Percentiles rank a stretch among this genome's conserved stretches.
Evolutionary conservation across 768 basidiomycete genomes (phyloP).

Genomic region (Rhizopogon roseolus): DNA sequence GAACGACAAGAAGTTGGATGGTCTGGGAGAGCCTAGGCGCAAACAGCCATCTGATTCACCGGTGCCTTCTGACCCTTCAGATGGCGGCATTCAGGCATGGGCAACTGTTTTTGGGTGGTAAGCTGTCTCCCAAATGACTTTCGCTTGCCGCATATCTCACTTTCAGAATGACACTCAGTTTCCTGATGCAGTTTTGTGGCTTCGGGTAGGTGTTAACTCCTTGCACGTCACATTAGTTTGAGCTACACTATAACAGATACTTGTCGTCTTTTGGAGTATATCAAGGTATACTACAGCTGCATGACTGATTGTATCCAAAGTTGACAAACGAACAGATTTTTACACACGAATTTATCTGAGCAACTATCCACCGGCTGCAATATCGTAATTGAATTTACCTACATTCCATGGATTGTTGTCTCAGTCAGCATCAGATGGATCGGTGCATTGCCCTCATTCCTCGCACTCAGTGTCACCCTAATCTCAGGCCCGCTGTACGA

Average conservation of each 20-base stretch:
- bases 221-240: neutral
- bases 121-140: neutral
- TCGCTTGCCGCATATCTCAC: neutral
- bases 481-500: slow-evolving; percentile 40
- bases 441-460: slow-evolving; percentile 37
- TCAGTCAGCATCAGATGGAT: slow-evolving; percentile 27
- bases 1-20: neutral
- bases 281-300: slow-evolving; percentile 16
- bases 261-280: slow-evolving; percentile 27
- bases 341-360: slow-evolving; percentile 25
- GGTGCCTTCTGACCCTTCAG: neutral
- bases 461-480: slow-evolving; percentile 32
- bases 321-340: slow-evolving; percentile 22
- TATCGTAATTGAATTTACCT: slow-evolving; percentile 20
- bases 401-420: slow-evolving; percentile 17
- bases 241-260: slow-evolving; percentile 10
- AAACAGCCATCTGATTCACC: neutral
- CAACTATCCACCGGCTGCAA: slow-evolving; percentile 20
- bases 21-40: neutral
- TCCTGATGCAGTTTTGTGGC: slow-evolving; percentile 23
- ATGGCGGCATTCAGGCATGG: slow-evolving; percentile 9
- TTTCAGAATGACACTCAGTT: slow-evolving; percentile 4
- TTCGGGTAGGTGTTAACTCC: slow-evolving; percentile 13
- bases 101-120: slow-evolving; percentile 8
- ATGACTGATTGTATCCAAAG: neutral